Percentiles rank a stretch among this genome's conserved stretches.
Conservation (phyloP, 148 eudicot species). For the Amaranthus palmeri region DNA sequence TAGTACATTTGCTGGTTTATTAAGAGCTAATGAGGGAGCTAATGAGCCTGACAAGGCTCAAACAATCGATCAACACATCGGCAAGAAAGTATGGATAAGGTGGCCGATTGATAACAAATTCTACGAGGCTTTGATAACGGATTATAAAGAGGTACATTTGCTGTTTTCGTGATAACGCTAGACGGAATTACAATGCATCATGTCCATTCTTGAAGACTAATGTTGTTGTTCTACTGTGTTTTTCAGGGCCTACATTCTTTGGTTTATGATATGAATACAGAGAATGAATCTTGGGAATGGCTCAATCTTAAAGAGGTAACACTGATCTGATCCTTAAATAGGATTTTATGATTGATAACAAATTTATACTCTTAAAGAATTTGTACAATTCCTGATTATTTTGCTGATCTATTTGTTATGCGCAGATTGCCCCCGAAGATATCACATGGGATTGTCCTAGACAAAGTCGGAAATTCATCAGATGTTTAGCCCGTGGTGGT, state of each 20-base stretch:
- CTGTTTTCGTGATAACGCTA: too few relatives aligned
- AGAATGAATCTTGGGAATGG: conserved; percentile 57
- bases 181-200: not conserved
- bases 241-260: conserved; percentile 47
- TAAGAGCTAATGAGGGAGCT: conserved; percentile 31
- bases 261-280: conserved; percentile 42
- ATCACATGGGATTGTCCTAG: conserved; percentile 55
- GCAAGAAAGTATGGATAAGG: conserved; percentile 60
- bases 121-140: conserved; percentile 55
- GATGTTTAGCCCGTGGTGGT: conserved; percentile 37
- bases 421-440: conserved; percentile 53
- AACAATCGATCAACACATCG: conserved; percentile 40
- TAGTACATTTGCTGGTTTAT: conserved; percentile 32
- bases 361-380: too few relatives aligned
- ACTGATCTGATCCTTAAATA: not conserved
- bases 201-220: conserved; percentile 2
- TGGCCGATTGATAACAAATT: conserved; percentile 63
- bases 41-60: conserved; percentile 37
- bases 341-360: too few relatives aligned
- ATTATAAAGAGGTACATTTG: conserved; percentile 19
- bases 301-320: conserved; percentile 57
- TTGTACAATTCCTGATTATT: too few relatives aligned
- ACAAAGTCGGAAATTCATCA: conserved; percentile 41
- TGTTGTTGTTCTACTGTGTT: conserved; percentile 9
- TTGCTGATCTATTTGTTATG: not conserved